Evolutionary conservation across 257 asterid species (phyloP).

Genomic region (Pogostemon cablin): DNA sequence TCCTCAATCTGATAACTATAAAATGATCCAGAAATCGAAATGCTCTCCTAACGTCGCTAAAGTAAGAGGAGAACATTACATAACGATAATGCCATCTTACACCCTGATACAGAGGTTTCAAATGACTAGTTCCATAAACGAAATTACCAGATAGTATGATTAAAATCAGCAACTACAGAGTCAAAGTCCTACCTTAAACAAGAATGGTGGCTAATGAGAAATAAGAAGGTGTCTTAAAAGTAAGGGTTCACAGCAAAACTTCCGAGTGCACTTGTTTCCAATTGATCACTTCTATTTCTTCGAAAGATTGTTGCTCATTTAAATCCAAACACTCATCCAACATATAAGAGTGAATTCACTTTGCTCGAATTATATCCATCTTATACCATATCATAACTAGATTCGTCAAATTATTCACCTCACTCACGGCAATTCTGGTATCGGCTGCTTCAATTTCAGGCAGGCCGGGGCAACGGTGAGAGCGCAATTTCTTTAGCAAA

Average conservation of each 20-base stretch:
- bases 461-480: background rate
- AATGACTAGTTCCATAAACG: background rate
- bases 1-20: conserved; percentile 8
- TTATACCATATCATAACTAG: background rate
- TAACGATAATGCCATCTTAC: background rate
- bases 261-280: too few species aligned
- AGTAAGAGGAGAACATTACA: background rate
- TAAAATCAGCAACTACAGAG: background rate
- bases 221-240: background rate
- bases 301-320: background rate
- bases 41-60: background rate
- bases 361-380: background rate
- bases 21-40: background rate
- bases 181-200: background rate
- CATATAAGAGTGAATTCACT: background rate
- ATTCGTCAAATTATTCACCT: background rate
- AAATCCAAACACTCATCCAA: conserved; percentile 5
- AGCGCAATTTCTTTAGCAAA: background rate
- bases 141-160: background rate
- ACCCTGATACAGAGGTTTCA: background rate
- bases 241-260: background rate
- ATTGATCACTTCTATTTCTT: background rate
- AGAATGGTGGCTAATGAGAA: background rate
- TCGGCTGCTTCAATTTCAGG: background rate
- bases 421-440: background rate